These are phyloP conservation scores for Polygonum aviculare DNA, from an alignment of 148 eudicot species.

Conservation along the genomic window DNA sequence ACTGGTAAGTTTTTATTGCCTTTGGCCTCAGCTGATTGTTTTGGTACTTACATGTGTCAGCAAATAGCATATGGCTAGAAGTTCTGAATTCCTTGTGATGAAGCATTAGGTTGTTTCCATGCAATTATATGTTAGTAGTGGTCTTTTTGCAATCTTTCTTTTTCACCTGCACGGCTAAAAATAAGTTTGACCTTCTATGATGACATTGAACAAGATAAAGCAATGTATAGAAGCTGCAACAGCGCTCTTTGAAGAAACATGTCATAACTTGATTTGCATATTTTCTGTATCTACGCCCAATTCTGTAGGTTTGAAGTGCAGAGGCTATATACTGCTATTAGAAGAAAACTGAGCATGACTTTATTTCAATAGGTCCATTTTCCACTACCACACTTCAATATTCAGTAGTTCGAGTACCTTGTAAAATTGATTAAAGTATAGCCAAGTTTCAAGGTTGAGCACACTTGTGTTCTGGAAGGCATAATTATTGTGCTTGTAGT, in stretches of 20 bases:
- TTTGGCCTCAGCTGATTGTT: neutral
- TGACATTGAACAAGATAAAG: neutral
- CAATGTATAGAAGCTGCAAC: neutral
- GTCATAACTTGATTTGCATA: neutral
- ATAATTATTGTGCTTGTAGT: neutral
- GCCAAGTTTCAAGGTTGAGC: neutral
- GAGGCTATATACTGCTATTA: neutral
- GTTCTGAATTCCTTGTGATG: neutral
- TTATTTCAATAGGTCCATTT: neutral
- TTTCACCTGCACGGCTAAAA: neutral
- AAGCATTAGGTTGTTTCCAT: neutral
- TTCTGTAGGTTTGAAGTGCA: neutral
- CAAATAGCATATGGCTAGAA: neutral
- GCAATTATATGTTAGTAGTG: neutral
- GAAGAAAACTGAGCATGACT: neutral
- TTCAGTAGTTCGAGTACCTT: neutral
- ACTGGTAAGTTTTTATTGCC: neutral
- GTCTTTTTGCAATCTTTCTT: neutral
- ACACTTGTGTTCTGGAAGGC: neutral
- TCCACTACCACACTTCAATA: neutral
- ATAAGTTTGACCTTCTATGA: neutral
- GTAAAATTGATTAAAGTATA: neutral
- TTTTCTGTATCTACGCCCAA: neutral
- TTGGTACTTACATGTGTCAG: neutral
- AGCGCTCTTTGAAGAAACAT: neutral